These are phyloP conservation scores for Paramecium primaurelia DNA, from an alignment of 73 alveolate genomes.

Conservation along the genomic window DNA sequence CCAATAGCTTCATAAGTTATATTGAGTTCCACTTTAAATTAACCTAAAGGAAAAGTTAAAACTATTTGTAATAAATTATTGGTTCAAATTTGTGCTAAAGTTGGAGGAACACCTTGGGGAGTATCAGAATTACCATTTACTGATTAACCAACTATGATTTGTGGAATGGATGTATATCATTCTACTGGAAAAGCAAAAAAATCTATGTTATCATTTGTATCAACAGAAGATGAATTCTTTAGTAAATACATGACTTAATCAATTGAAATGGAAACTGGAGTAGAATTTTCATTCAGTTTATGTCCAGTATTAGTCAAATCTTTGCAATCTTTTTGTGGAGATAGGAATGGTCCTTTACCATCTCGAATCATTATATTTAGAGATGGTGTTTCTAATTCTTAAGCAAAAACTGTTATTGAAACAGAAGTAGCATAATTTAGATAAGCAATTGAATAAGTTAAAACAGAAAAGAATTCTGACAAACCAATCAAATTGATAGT, in stretches of 20 bases:
- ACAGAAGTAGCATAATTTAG: conserved; percentile 71
- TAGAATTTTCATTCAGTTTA: conserved; percentile 57
- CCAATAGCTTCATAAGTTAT: background rate
- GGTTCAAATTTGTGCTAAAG: conserved; percentile 87
- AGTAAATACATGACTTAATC: conserved; percentile 67
- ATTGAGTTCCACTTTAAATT: conserved; percentile 52
- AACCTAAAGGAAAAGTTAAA: background rate
- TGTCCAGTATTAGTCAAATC: background rate
- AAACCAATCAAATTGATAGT: conserved; percentile 59
- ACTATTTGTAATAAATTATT: conserved; percentile 56
- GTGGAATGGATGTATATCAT: conserved; percentile 83
- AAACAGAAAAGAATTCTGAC: conserved; percentile 46
- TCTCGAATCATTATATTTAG: conserved; percentile 64
- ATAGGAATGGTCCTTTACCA: background rate
- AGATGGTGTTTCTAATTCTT: conserved; percentile 80
- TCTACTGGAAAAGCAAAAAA: conserved; percentile 60
- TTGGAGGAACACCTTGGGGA: conserved; percentile 97
- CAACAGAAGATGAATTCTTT: conserved; percentile 69
- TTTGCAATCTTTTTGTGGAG: background rate
- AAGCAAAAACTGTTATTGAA: conserved; percentile 62
- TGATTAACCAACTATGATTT: conserved; percentile 83
- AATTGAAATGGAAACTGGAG: conserved; percentile 59
- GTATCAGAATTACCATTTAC: conserved; percentile 83
- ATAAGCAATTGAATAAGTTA: conserved; percentile 51
- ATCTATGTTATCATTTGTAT: conserved; percentile 65